Evolutionary conservation across 2,329 filamentous ascomycete genomes (phyloP).

Genomic region (Alternaria triticimaculans): DNA sequence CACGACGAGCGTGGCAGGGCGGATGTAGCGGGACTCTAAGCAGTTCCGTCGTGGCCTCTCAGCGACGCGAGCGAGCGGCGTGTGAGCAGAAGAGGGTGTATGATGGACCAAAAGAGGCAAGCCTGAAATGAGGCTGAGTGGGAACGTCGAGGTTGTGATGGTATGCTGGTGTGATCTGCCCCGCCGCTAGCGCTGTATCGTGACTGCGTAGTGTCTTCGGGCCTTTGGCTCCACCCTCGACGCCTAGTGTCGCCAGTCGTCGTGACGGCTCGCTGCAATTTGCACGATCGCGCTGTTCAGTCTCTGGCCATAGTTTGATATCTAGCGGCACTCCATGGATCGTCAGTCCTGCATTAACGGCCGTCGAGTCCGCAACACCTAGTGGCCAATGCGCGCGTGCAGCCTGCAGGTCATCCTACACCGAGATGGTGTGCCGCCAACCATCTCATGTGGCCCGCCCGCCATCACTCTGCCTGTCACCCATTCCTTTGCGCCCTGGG

Average conservation of each 20-base stretch:
- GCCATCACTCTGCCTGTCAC: constrained; percentile 42
- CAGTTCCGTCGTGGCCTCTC: constrained; percentile 30
- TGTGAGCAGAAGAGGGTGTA: constrained; percentile 26
- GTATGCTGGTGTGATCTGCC: constrained; percentile 25
- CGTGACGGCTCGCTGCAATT: constrained; percentile 14
- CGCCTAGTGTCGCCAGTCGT: constrained; percentile 3
- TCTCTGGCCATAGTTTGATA: constrained; percentile 19
- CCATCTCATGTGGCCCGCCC: constrained; percentile 33
- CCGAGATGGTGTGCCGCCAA: constrained; percentile 28
- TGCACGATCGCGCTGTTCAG: constrained; percentile 22
- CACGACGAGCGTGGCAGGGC: constrained; percentile 19
- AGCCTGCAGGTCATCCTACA: constrained; percentile 37
- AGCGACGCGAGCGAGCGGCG: constrained; percentile 32
- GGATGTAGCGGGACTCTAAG: constrained; percentile 17
- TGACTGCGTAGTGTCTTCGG: constrained; percentile 11
- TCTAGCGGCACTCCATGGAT: constrained; percentile 30
- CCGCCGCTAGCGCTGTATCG: constrained; percentile 24
- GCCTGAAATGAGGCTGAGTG: constrained; percentile 35
- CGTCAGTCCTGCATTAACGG: constrained; percentile 43
- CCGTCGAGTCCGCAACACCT: constrained; percentile 32
- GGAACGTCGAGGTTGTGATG: constrained; percentile 18
- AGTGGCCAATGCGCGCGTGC: constrained; percentile 36
- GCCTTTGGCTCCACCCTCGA: constrained; percentile 12
- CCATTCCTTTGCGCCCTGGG: constrained; percentile 38
- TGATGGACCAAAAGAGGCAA: constrained; percentile 22